Base-by-base conservation (phyloP, 805 yeast genomes). In the Saturnispora sekii region DNA sequence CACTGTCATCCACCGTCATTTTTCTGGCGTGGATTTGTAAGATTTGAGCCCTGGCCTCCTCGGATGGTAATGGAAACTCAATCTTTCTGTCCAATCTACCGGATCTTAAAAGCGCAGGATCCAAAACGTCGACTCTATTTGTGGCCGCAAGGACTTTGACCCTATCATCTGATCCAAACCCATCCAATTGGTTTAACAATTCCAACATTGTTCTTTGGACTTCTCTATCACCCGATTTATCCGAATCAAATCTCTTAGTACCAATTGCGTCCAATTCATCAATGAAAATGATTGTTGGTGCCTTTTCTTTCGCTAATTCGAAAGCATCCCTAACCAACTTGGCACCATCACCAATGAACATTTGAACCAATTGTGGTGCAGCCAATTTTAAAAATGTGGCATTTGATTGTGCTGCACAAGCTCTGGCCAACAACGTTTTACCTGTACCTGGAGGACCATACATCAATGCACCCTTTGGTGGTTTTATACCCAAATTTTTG, bases 391-490 rank as follows among this genome's bases (percentile, higher is more conserved):
- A 73, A 63, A 93, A 93, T 0, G 98, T 93, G 12, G 98, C 98
- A 65, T 89, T 88, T 1, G 97, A 86, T 65, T 93, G 97, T 44
- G 97, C 96, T 18, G 99, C 99, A 69, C 97, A 95, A 1, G 98
- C 98, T 63, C 96, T 81, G 9, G 99, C 99, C 53, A 93, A 73
- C 49, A 93, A 70, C 2, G 98, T 93, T 67, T 93, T 93, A 64
- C 99, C 99, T 1, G 98, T 93, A 64, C 99, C 99, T 44, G 99
- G 99, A 8, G 99, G 97, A 32, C 99, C 99, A 62, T 93, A 93
- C 89, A 93, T 87, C 44, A 93, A 72, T 3, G 96, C 97, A 63
- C 98, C 98, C 64, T 93, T 93, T 48, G 98, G 98, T 12, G 98
- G 94, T 62, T 85, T 90, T 60, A 93, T 89, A 46, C 99, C 99